Evolutionary conservation across 352 stramenopile genomes (phyloP), one percentile per base, ranked within the genome.

Genomic region (Pythium rishiriense): DNA sequence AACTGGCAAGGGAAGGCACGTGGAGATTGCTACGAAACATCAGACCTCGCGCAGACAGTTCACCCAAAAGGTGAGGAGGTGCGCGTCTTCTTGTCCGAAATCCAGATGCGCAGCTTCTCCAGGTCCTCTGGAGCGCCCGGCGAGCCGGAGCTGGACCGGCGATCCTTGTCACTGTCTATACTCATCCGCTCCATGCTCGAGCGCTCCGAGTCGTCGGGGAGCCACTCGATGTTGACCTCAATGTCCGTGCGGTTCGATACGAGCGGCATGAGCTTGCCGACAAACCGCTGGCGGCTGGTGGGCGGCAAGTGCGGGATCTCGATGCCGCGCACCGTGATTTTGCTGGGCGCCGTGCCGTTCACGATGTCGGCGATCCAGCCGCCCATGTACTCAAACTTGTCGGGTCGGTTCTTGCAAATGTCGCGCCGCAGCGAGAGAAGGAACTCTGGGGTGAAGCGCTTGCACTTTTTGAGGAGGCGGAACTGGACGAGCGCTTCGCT

Each of bases 51-150:
- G n/a, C n/a, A n/a, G n/a, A n/a, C n/a, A n/a, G n/a, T n/a, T 58
- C 53, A 87, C 24, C 71, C 70, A 69, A 94, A 94, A 2, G 85
- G 85, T n/a, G 81, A 90, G 28, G 78, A 79, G 22, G 81, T 94
- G 48, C 83, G 81, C 14, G 70, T 81, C 70, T 94, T 94, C 69
- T 90, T 90, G 70, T 94, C 85, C 22, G 85, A 94, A 54, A 94
- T 91, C 85, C 85, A 94, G 55, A 94, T 94, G 52, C 85, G 85
- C 31, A 94, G 72, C 73, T 88, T 92, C 70, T 94, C 85, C 50
- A 88, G 70, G 28, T 86, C 78, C 17, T 82, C 72, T 11, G n/a
- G n/a, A n/a, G n/a, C n/a, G n/a, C n/a, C n/a, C n/a, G 15, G 6
- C 29, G 50, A 25, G 6, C 21, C 29, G 1, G 29, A 43, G 1